Percentiles rank a stretch among this genome's conserved stretches.
Conservation (phyloP, 1,284 basidiomycete genomes). For the Heliocybe sulcata region DNA sequence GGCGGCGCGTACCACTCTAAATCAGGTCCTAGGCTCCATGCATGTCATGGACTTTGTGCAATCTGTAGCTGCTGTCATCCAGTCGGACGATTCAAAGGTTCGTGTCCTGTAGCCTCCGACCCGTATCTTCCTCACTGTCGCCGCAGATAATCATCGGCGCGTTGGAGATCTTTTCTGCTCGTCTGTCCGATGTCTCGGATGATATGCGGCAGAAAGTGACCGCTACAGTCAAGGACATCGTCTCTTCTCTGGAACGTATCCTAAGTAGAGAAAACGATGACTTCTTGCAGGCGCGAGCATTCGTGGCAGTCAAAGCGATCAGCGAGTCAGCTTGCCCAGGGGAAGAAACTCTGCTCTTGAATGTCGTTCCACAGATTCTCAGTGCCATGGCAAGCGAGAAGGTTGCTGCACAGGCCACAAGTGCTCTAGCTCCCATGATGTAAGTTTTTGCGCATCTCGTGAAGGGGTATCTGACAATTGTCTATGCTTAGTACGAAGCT, state of each 20-base stretch:
- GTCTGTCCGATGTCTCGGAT: slow-evolving; percentile 56
- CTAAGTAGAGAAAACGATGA: slow-evolving; percentile 28
- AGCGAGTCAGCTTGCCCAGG: slow-evolving; percentile 47
- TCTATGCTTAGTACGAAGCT: slow-evolving; percentile 51
- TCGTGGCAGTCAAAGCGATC: slow-evolving; percentile 54
- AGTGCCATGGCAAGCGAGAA: slow-evolving; percentile 31
- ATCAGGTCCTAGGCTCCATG: slow-evolving; percentile 48
- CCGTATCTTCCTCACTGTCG: not conserved
- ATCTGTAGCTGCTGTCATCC: slow-evolving; percentile 45
- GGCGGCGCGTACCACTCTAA: slow-evolving; percentile 41
- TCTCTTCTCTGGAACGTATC: slow-evolving; percentile 36
- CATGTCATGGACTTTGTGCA: slow-evolving; percentile 59
- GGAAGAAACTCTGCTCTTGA: slow-evolving; percentile 61
- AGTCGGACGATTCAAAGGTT: slow-evolving; percentile 42
- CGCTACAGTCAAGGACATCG: slow-evolving; percentile 34
- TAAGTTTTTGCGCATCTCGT: slow-evolving; percentile 23
- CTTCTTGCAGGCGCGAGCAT: slow-evolving; percentile 34
- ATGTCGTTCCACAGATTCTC: slow-evolving; percentile 53
- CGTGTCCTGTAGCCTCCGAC: slow-evolving; percentile 6
- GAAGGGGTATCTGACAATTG: not conserved
- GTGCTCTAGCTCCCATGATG: slow-evolving; percentile 55
- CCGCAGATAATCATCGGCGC: slow-evolving; percentile 53
- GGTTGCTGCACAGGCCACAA: slow-evolving; percentile 35
- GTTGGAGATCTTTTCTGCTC: slow-evolving; percentile 58
- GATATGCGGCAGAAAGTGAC: slow-evolving; percentile 49